These are phyloP conservation scores for Leptomonas seymouri DNA, from an alignment of 208 protist species.

Conservation along the genomic window DNA sequence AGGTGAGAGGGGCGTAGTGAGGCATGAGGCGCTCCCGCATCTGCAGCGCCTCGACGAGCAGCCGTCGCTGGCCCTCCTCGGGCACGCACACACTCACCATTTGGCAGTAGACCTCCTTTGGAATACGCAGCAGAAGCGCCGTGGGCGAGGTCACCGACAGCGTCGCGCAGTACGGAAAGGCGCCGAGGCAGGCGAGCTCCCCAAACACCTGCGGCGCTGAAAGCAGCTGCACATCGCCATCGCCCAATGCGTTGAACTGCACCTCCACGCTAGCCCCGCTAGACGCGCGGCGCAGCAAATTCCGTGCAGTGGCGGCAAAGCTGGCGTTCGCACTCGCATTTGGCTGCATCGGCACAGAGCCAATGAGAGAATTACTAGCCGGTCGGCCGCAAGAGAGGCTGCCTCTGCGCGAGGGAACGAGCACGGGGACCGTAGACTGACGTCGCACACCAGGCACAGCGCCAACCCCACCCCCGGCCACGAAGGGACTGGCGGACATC, in stretches of 20 bases:
- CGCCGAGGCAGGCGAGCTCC: conserved; percentile 63
- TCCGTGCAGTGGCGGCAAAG: conserved; percentile 9
- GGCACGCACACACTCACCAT: conserved; percentile 42
- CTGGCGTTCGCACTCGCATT: conserved; percentile 3
- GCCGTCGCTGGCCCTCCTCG: conserved; percentile 37
- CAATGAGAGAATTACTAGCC: conserved; percentile 1
- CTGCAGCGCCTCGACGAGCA: conserved; percentile 51
- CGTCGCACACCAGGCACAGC: conserved; percentile 4
- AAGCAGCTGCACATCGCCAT: conserved; percentile 30
- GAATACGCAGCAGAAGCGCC: conserved; percentile 46
- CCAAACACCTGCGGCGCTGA: conserved; percentile 62
- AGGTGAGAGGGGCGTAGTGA: conserved; percentile 63
- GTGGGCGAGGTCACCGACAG: conserved; percentile 48
- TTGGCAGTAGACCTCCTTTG: conserved; percentile 47
- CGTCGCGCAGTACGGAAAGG: conserved; percentile 53
- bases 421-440: not conserved
- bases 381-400: conserved; percentile 17
- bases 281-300: conserved; percentile 8
- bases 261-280: not conserved
- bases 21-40: conserved; percentile 64
- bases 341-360: not conserved
- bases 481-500: conserved; percentile 1
- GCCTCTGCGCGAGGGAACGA: not conserved
- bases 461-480: not conserved
- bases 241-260: conserved; percentile 3